Evolutionary conservation across 2,329 filamentous ascomycete species (phyloP).

Genomic region (Pseudogymnoascus pannorum): DNA sequence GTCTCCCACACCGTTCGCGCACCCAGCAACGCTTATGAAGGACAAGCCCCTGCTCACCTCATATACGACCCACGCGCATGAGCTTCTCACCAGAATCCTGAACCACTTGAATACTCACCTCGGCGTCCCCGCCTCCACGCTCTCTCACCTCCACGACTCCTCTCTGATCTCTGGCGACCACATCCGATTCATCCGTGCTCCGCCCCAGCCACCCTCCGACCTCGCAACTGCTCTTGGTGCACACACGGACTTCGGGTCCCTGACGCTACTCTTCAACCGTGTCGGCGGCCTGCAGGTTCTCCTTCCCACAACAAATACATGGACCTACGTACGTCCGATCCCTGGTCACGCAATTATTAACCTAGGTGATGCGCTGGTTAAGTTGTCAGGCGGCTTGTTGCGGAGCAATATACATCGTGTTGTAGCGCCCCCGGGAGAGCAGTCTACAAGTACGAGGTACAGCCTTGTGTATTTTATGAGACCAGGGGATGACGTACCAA

Average conservation of each 20-base stretch:
- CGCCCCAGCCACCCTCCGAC: constrained; percentile 23
- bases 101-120: constrained; percentile 22
- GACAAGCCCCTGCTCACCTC: constrained; percentile 16
- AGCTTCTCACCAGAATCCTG: constrained; percentile 20
- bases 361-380: constrained; percentile 32
- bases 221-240: constrained; percentile 19
- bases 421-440: constrained; percentile 26
- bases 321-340: constrained; percentile 31
- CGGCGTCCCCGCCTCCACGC: constrained; percentile 18
- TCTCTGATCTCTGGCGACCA: constrained; percentile 20
- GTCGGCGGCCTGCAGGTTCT: constrained; percentile 34
- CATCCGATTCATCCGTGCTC: constrained; percentile 23
- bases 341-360: constrained; percentile 32
- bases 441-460: constrained; percentile 31
- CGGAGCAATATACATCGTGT: constrained; percentile 31
- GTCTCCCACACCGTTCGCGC: constrained; percentile 15
- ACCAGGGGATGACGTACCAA: constrained; percentile 39
- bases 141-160: constrained; percentile 18
- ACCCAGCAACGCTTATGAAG: constrained; percentile 20
- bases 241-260: constrained; percentile 34
- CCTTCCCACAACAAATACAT: constrained; percentile 21
- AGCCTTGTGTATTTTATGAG: constrained; percentile 49
- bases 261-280: constrained; percentile 35
- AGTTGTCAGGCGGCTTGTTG: constrained; percentile 29
- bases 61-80: constrained; percentile 19